Percentiles rank a stretch among this genome's conserved stretches.
phyloP scores from a whole-genome alignment of 495 filamentous ascomycete genomes.

The Annulohypoxylon stygium region DNA sequence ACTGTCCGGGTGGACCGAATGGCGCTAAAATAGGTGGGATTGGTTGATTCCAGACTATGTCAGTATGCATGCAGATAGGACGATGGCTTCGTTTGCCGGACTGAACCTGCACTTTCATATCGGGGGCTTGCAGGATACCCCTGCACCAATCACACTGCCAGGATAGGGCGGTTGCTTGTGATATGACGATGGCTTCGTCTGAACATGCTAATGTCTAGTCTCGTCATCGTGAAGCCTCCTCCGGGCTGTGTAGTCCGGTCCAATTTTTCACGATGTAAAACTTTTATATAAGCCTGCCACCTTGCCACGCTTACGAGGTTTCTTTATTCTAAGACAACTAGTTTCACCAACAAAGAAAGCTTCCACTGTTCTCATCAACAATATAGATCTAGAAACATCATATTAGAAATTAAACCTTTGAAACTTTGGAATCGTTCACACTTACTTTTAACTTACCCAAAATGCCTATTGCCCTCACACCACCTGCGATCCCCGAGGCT shows the following conservation, averaged over 20 bases:
- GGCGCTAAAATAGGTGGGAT: constrained; percentile 34
- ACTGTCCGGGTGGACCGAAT: constrained; percentile 36
- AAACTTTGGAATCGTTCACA: constrained; percentile 15
- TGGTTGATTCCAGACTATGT: constrained; percentile 29
- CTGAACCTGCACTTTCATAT: constrained; percentile 28
- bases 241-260: constrained; percentile 1
- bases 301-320: constrained; percentile 18
- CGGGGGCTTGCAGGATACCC: constrained; percentile 36
- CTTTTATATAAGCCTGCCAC: constrained; percentile 32
- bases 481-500: constrained; percentile 38
- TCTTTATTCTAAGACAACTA: constrained; percentile 11
- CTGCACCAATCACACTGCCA: constrained; percentile 28
- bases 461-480: constrained; percentile 54
- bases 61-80: constrained; percentile 38
- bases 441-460: constrained; percentile 29
- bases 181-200: constrained; percentile 45
- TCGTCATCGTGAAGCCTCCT: constrained; percentile 40
- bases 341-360: constrained; percentile 1
- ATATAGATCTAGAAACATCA: constrained; percentile 20
- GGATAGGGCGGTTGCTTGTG: constrained; percentile 13
- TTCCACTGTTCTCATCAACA: background rate
- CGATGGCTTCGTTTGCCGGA: constrained; percentile 33
- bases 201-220: constrained; percentile 27
- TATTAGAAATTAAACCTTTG: background rate
- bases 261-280: constrained; percentile 25